These are phyloP conservation scores for Colletotrichum brevisporum DNA, from an alignment of 2,329 filamentous ascomycete species.

Conservation along the genomic window DNA sequence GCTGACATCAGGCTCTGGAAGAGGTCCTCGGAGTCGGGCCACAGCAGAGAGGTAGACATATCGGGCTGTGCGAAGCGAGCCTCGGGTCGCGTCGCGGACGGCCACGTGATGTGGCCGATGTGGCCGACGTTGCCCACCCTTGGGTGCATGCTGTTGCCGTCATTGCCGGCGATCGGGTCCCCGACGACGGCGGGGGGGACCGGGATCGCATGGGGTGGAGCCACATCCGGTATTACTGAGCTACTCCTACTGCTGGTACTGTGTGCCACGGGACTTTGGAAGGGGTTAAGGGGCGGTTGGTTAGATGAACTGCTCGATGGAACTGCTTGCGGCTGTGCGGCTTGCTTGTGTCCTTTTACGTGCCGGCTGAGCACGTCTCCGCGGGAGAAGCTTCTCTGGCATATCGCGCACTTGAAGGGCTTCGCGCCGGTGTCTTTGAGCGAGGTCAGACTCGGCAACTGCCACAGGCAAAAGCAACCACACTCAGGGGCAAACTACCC, in stretches of 20 bases:
- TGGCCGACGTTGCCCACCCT: background rate
- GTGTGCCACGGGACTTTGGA: background rate
- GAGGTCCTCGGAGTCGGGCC: constrained; percentile 14
- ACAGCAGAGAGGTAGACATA: background rate
- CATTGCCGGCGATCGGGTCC: background rate
- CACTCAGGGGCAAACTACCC: background rate
- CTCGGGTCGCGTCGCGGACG: background rate
- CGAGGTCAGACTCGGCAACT: background rate
- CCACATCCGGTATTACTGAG: background rate
- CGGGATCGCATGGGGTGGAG: background rate
- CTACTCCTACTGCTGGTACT: too few species aligned
- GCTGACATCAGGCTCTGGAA: constrained; percentile 24
- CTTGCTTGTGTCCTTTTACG: constrained; percentile 13
- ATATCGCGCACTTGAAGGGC: constrained; percentile 23
- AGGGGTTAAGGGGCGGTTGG: background rate
- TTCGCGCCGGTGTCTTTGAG: constrained; percentile 8
- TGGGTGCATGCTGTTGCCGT: background rate
- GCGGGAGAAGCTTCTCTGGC: constrained; percentile 19
- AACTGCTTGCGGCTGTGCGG: background rate
- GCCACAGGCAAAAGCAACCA: too few species aligned
- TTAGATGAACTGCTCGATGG: background rate
- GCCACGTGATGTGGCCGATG: background rate
- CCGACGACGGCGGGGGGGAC: background rate
- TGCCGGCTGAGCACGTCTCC: constrained; percentile 22
- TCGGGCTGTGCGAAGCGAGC: background rate